Percentiles rank a stretch among this genome's conserved stretches.
phyloP scores from a whole-genome alignment of 108 stramenopile species.

The Epipyxis sp. region DNA sequence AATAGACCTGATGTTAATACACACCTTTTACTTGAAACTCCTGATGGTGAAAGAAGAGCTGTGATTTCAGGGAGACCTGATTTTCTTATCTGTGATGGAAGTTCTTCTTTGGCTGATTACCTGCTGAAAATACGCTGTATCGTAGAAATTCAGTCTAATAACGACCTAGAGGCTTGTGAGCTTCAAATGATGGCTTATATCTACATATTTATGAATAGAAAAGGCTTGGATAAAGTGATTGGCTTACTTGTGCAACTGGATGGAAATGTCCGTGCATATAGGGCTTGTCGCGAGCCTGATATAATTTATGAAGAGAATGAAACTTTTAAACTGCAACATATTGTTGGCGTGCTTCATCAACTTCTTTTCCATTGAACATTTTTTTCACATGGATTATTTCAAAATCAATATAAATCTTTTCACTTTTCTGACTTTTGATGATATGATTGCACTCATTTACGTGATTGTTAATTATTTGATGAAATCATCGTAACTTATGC shows the following conservation, averaged over 20 bases:
- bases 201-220: neutral
- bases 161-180: neutral
- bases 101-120: neutral
- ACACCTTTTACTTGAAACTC: neutral
- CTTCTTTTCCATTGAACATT: too few species aligned
- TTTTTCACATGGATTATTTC: too few species aligned
- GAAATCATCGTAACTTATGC: too few species aligned
- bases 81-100: neutral
- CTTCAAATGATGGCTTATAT: neutral
- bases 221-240: neutral
- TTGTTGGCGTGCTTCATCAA: neutral
- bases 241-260: neutral
- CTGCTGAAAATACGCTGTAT: neutral
- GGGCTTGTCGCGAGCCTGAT: neutral
- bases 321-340: neutral
- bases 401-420: too few species aligned
- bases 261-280: neutral
- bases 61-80: neutral
- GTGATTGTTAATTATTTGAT: too few species aligned
- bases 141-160: neutral
- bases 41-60: neutral
- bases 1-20: neutral
- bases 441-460: too few species aligned
- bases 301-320: constrained; percentile 1
- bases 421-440: too few species aligned